Percentiles rank a stretch among this genome's conserved stretches.
phyloP scores from a whole-genome alignment of 2,329 filamentous ascomycete genomes.

The Aspergillus sp. region DNA sequence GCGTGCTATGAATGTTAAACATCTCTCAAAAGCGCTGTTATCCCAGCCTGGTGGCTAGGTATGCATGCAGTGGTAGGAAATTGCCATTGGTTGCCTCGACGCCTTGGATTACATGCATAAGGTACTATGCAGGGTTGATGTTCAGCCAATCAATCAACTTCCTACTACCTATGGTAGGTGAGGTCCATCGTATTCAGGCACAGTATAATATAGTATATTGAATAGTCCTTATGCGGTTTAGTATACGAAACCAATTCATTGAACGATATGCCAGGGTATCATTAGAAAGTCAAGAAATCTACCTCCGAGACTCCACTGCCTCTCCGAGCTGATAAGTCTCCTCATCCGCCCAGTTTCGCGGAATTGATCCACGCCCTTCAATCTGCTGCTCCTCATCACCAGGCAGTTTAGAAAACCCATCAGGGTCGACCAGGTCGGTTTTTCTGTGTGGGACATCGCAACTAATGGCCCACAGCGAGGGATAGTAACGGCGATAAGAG shows the following conservation, averaged over 20 bases:
- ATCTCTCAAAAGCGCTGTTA: no score
- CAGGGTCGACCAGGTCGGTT: constrained; percentile 12
- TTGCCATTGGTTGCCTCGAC: no score
- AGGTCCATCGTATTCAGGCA: no score
- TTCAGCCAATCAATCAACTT: no score
- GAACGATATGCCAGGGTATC: constrained; percentile 2
- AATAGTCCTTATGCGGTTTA: neutral
- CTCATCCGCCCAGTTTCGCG: constrained; percentile 11
- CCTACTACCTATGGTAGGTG: no score
- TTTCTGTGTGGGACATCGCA: constrained; percentile 50
- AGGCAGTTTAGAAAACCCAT: constrained; percentile 26
- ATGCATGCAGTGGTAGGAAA: no score
- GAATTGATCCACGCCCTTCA: constrained; percentile 7
- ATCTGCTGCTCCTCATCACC: constrained; percentile 29
- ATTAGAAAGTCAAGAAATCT: constrained; percentile 1
- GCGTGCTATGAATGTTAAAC: no score
- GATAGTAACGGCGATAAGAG: constrained; percentile 59
- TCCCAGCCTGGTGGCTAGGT: no score
- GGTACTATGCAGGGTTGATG: no score
- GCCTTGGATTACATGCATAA: no score
- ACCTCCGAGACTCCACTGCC: constrained; percentile 6
- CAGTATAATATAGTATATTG: neutral
- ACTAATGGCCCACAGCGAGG: constrained; percentile 43
- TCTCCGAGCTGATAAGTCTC: constrained; percentile 22
- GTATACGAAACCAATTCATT: neutral